Percentiles rank a stretch among this genome's conserved stretches.
Conservation (phyloP, 1,284 basidiomycete genomes). For the Sanguinoderma infundibulare region DNA sequence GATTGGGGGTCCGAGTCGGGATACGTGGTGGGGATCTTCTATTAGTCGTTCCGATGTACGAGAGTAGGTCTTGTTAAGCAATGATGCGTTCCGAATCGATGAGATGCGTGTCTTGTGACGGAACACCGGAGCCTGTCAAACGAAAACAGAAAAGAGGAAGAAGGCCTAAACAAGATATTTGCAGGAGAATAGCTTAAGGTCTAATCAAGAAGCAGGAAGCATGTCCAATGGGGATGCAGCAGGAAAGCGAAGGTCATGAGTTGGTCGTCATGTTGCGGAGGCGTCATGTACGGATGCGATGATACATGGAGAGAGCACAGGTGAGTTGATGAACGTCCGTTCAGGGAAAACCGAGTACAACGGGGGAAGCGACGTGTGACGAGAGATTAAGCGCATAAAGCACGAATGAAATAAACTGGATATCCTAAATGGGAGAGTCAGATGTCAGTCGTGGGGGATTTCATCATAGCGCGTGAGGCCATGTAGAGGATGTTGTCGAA, state of each 20-base stretch:
- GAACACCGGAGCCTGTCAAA: background rate
- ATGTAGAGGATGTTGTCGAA: slow-evolving; percentile 27
- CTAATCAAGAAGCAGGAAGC: slow-evolving; percentile 3
- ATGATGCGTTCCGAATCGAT: background rate
- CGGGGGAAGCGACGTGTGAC: slow-evolving; percentile 4
- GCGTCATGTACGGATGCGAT: slow-evolving; percentile 13
- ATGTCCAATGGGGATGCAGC: slow-evolving; percentile 2
- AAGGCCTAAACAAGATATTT: slow-evolving; percentile 13
- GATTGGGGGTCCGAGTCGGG: background rate
- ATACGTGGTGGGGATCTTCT: slow-evolving; percentile 2
- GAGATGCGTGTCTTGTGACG: background rate
- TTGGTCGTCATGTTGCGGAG: slow-evolving; percentile 23
- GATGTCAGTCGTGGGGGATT: slow-evolving; percentile 18
- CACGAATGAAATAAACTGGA: slow-evolving; percentile 2
- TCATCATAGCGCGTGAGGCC: slow-evolving; percentile 24
- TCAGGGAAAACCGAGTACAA: slow-evolving; percentile 23
- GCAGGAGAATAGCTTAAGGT: slow-evolving; percentile 26
- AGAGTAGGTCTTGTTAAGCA: slow-evolving; percentile 1
- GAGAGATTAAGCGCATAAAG: slow-evolving; percentile 16
- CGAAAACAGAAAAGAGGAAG: background rate
- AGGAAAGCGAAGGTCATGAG: slow-evolving; percentile 26
- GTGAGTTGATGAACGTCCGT: slow-evolving; percentile 15
- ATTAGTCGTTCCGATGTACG: slow-evolving; percentile 19
- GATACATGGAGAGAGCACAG: slow-evolving; percentile 10
- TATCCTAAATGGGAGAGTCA: slow-evolving; percentile 10